Conservation (phyloP, 139 green algal species). For the Chlorella sp. region DNA sequence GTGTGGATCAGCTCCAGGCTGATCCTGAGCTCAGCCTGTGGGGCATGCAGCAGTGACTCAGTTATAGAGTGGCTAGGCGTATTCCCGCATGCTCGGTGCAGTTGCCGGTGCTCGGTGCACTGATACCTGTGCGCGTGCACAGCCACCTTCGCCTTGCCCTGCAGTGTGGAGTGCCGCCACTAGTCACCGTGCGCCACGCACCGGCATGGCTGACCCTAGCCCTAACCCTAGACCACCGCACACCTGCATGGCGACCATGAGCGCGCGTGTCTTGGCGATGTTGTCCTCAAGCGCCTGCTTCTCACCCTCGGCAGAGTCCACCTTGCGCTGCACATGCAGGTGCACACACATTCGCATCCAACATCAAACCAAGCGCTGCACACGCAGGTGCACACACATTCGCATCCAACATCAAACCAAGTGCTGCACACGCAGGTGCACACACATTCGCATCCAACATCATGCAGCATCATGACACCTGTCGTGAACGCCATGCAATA, state of each 20-base stretch:
- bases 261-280: conserved; percentile 13
- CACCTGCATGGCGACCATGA: conserved; percentile 28
- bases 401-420: no score
- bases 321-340: background rate
- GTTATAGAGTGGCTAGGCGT: background rate
- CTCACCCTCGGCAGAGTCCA: conserved; percentile 26
- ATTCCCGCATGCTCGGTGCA: background rate
- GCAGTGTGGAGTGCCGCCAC: background rate
- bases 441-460: no score
- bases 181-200: background rate
- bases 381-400: no score
- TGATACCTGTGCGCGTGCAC: no score
- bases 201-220: background rate
- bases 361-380: no score
- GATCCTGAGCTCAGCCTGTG: background rate
- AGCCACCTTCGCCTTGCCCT: no score
- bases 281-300: conserved; percentile 31
- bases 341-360: no score
- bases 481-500: no score
- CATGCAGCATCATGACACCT: no score
- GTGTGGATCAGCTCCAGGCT: no score
- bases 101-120: background rate
- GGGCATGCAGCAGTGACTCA: background rate
- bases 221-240: background rate
- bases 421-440: no score